These are phyloP conservation scores for Petunia hybrid DNA, from an alignment of 305 asterid species.

Conservation along the genomic window DNA sequence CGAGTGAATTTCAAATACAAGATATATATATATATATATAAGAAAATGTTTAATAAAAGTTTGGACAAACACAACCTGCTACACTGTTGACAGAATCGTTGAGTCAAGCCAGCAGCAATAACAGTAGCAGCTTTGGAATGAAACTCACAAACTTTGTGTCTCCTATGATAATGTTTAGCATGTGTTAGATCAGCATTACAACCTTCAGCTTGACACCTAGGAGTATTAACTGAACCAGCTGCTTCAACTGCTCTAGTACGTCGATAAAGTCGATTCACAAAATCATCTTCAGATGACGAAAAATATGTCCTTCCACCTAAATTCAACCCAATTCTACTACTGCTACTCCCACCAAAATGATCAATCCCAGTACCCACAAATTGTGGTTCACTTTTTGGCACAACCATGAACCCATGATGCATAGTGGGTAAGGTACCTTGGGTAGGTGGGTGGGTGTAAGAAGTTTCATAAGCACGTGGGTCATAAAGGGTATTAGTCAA, in stretches of 20 bases:
- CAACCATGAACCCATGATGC: conserved; percentile 73
- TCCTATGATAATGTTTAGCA: conserved; percentile 97
- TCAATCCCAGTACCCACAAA: conserved; percentile 37
- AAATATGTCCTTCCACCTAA: conserved; percentile 93
- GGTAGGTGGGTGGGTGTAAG: conserved; percentile 35
- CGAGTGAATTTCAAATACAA: conserved; percentile 38
- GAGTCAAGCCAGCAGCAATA: conserved; percentile 89
- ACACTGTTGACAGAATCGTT: conserved; percentile 98
- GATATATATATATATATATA: no score
- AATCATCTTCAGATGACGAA: conserved; percentile 90
- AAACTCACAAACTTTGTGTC: conserved; percentile 98
- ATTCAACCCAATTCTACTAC: conserved; percentile 78
- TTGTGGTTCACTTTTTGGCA: conserved; percentile 79
- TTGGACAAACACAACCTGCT: conserved; percentile 66
- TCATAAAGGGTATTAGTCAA: conserved; percentile 50
- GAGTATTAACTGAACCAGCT: conserved; percentile 69
- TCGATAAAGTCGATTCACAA: conserved; percentile 97
- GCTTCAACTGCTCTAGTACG: conserved; percentile 73
- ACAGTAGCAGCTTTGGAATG: conserved; percentile 96
- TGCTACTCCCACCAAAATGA: conserved; percentile 46
- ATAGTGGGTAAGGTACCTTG: conserved; percentile 57
- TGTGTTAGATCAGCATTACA: conserved; percentile 88
- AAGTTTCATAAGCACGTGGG: conserved; percentile 53
- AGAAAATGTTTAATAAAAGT: no score
- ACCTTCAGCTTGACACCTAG: conserved; percentile 93